Evolutionary conservation across 192 early-diverging fungal genomes (phyloP).

Genomic region (Rhizoclosmatium globosum): DNA sequence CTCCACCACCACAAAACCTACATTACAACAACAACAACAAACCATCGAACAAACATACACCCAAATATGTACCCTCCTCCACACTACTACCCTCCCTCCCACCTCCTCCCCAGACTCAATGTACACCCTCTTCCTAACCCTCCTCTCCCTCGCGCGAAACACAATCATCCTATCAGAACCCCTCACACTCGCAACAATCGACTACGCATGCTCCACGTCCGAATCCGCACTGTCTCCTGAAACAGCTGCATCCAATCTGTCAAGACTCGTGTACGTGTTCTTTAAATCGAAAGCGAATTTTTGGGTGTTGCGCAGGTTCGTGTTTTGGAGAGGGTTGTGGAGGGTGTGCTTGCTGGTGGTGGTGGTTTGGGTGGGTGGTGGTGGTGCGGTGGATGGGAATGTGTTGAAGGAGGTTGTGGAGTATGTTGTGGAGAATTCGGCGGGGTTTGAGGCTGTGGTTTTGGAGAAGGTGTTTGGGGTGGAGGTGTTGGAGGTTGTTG

Average conservation of each 20-base stretch:
- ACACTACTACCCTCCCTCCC: not conserved
- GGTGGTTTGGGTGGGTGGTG: too few species aligned
- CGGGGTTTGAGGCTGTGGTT: not conserved
- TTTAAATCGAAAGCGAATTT: not conserved
- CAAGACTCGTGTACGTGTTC: not conserved
- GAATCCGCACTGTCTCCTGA: not conserved
- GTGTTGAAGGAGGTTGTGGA: not conserved
- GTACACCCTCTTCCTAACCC: not conserved
- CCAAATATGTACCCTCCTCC: not conserved
- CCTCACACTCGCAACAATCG: not conserved
- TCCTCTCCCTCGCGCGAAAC: not conserved
- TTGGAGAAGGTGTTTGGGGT: not conserved
- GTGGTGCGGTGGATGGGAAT: not conserved
- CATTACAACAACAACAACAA: not conserved
- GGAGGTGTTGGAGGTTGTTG: not conserved
- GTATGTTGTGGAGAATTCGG: not conserved
- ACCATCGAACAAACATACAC: not conserved
- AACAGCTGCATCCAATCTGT: not conserved
- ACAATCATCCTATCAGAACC: not conserved
- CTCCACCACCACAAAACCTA: not conserved
- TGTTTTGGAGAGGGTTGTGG: not conserved
- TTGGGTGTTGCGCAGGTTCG: constrained; percentile 1
- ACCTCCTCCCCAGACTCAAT: not conserved
- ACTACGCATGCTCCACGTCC: not conserved
- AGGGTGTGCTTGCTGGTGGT: not conserved